Conservation (phyloP, 306 rosid species). For the Cicer pinnatifidum region DNA sequence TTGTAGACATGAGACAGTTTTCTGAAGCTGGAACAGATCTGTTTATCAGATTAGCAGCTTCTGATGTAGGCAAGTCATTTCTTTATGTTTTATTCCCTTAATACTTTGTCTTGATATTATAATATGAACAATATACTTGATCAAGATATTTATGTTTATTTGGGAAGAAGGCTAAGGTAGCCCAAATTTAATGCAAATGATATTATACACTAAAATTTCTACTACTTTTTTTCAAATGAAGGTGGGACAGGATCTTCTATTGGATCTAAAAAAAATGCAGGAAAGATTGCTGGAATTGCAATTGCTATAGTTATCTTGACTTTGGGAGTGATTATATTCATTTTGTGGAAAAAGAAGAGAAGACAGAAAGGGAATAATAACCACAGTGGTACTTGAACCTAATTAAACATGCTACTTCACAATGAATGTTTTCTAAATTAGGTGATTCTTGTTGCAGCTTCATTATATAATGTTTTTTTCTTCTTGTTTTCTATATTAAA, state of each 20-base stretch:
- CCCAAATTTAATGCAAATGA: not conserved
- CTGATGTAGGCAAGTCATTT: conserved; percentile 55
- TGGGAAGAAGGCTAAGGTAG: not conserved
- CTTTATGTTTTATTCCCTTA: not conserved
- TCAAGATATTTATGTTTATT: no score
- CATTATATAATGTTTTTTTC: conserved; percentile 7
- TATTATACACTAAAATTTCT: not conserved
- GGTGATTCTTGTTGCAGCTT: not conserved
- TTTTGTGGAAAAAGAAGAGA: conserved; percentile 49
- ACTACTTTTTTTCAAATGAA: conserved; percentile 24
- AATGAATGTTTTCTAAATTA: conserved; percentile 1
- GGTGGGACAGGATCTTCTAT: conserved; percentile 33
- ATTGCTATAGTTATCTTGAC: conserved; percentile 46
- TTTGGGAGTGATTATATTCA: conserved; percentile 46
- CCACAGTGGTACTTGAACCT: conserved; percentile 41
- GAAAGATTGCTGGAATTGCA: conserved; percentile 42
- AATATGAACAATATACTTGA: no score
- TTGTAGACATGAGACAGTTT: conserved; percentile 47
- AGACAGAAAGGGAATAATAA: conserved; percentile 16
- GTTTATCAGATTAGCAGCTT: conserved; percentile 57
- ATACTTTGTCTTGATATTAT: not conserved
- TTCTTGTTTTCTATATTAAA: not conserved
- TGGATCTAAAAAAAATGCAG: conserved; percentile 36
- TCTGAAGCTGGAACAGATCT: conserved; percentile 42
- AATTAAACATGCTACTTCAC: conserved; percentile 6